Conservation (phyloP, 2,329 filamentous ascomycete species). For the Chaetoscypha palmicola region DNA sequence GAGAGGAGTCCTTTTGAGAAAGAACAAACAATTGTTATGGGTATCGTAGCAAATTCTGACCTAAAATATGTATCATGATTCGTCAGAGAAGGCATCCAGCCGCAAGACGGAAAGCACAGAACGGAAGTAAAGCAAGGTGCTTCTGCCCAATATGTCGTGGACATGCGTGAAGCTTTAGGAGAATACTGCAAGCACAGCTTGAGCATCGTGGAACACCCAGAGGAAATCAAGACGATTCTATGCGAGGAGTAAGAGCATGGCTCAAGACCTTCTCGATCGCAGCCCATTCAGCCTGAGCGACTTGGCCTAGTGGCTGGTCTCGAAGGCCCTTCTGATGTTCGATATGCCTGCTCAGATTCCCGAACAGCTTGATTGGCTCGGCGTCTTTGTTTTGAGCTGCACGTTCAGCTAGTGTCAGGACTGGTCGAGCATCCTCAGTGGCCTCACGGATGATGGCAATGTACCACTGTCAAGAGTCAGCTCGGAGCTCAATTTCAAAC, state of each 20-base stretch:
- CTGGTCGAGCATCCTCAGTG: slow-evolving; percentile 37
- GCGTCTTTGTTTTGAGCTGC: slow-evolving; percentile 19
- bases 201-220: no score
- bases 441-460: slow-evolving; percentile 48
- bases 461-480: slow-evolving; percentile 42
- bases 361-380: slow-evolving; percentile 19
- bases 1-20: no score
- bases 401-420: slow-evolving; percentile 37
- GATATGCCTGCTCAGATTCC: slow-evolving; percentile 44
- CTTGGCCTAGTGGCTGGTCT: slow-evolving; percentile 40
- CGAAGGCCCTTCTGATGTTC: slow-evolving; percentile 34
- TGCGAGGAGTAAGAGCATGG: slow-evolving; percentile 17
- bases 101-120: background rate
- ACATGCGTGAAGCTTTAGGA: no score
- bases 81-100: background rate
- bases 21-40: no score
- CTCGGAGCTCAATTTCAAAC: background rate
- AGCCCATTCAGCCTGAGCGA: slow-evolving; percentile 40
- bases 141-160: no score
- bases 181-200: no score
- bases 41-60: no score
- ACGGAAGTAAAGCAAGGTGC: no score
- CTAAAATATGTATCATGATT: background rate
- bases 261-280: slow-evolving; percentile 44
- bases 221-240: no score